Conservation (phyloP, 768 basidiomycete genomes). For the Suillus americanus region DNA sequence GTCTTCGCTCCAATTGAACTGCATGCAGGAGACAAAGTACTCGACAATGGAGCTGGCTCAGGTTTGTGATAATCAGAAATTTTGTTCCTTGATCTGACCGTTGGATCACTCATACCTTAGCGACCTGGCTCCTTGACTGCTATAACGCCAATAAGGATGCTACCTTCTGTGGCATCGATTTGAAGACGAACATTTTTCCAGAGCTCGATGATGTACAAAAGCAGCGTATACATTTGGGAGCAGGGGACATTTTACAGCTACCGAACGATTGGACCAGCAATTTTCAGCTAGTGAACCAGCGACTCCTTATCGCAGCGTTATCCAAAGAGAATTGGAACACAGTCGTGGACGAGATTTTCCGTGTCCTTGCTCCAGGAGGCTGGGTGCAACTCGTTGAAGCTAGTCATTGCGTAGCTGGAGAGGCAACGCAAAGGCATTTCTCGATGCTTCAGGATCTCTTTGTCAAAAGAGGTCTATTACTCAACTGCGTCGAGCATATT, state of each 20-base stretch:
- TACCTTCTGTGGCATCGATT: conserved; percentile 26
- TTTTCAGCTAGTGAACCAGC: conserved; percentile 34
- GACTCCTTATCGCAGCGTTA: conserved; percentile 31
- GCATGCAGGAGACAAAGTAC: conserved; percentile 18
- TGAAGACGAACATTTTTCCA: conserved; percentile 24
- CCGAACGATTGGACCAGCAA: conserved; percentile 29
- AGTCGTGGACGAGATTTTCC: conserved; percentile 26
- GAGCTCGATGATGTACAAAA: neutral
- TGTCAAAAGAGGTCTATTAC: neutral
- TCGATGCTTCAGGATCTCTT: conserved; percentile 1
- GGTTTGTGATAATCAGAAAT: conserved; percentile 8
- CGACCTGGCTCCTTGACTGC: conserved; percentile 24
- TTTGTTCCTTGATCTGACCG: neutral
- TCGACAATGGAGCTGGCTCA: conserved; percentile 24
- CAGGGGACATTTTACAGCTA: conserved; percentile 27
- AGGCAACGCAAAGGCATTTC: neutral
- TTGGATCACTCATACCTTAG: neutral
- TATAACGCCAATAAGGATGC: conserved; percentile 15
- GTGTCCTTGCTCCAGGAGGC: conserved; percentile 33
- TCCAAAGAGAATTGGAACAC: conserved; percentile 27
- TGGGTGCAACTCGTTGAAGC: conserved; percentile 33
- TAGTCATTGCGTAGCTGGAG: conserved; percentile 7
- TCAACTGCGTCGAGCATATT: neutral
- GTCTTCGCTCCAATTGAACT: conserved; percentile 18
- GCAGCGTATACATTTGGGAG: conserved; percentile 20